Evolutionary conservation across 805 yeast genomes (phyloP).

Genomic region (Ogataea populi-albae): DNA sequence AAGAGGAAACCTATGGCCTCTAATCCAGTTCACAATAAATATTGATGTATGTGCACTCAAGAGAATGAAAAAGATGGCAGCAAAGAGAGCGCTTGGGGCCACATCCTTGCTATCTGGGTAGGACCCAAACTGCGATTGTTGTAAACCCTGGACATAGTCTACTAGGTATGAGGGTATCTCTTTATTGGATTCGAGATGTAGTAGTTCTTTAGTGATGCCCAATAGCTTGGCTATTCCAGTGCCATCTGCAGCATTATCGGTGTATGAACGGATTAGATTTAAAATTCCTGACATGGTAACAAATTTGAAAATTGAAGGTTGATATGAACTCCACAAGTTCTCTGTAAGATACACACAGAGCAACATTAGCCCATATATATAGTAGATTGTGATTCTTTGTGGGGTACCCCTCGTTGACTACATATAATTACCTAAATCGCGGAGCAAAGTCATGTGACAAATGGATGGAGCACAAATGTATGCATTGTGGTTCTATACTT

Average conservation of each 20-base stretch:
- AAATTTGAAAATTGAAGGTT: slow-evolving; percentile 1
- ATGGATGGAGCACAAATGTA: too few relatives aligned
- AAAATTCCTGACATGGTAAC: slow-evolving; percentile 21
- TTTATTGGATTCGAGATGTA: slow-evolving; percentile 12
- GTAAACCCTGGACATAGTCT: slow-evolving; percentile 37
- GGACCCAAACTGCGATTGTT: slow-evolving; percentile 58
- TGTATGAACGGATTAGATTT: slow-evolving; percentile 20
- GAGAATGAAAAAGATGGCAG: slow-evolving; percentile 50
- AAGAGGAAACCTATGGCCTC: slow-evolving; percentile 62
- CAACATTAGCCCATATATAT: background rate
- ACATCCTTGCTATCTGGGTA: slow-evolving; percentile 53
- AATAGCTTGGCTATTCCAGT: slow-evolving; percentile 44
- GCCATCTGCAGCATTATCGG: slow-evolving; percentile 47
- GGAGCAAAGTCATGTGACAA: too few relatives aligned
- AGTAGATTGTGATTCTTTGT: too few relatives aligned
- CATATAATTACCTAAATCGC: too few relatives aligned
- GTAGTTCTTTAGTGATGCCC: slow-evolving; percentile 27
- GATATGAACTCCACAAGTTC: background rate
- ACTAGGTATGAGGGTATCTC: slow-evolving; percentile 41
- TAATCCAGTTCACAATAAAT: slow-evolving; percentile 43
- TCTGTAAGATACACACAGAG: background rate
- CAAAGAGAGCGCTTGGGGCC: slow-evolving; percentile 59
- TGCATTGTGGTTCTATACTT: too few relatives aligned
- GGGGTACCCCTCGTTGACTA: too few relatives aligned
- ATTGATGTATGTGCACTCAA: slow-evolving; percentile 45